phyloP scores from a whole-genome alignment of 148 eudicot genomes.

The Spergularia marina region DNA sequence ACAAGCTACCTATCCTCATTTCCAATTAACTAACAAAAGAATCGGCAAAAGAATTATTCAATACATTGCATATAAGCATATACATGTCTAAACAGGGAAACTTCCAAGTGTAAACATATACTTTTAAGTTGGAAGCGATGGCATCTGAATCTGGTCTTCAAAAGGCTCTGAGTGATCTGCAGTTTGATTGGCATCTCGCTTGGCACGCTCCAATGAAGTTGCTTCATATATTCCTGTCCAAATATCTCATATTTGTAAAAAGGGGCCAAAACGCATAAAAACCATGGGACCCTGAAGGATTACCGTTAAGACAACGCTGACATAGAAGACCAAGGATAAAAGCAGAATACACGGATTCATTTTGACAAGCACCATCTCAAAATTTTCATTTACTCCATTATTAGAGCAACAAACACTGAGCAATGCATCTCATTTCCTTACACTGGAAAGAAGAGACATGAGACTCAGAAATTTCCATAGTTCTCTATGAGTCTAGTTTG shows the following conservation, averaged over 20 bases:
- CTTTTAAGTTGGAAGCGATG: conserved; percentile 74
- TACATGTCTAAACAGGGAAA: conserved; percentile 7
- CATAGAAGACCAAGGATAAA: background rate
- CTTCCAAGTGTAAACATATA: conserved; percentile 26
- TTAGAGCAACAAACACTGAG: background rate
- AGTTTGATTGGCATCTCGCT: conserved; percentile 57
- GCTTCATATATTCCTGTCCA: conserved; percentile 87
- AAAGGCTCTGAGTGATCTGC: conserved; percentile 55
- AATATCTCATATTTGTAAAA: conserved; percentile 8
- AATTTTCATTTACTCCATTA: background rate
- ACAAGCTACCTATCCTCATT: background rate
- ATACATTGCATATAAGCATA: background rate
- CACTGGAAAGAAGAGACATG: too few species aligned
- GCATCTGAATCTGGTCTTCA: conserved; percentile 68
- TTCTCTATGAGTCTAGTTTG: background rate
- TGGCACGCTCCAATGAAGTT: conserved; percentile 71
- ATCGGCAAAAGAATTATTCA: background rate
- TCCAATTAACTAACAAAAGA: background rate
- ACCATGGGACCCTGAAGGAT: background rate
- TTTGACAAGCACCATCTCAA: background rate
- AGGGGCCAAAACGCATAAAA: background rate
- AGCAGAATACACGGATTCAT: background rate
- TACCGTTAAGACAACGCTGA: background rate
- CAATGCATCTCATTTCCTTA: background rate
- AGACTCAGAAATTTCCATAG: too few species aligned